Evolutionary conservation across 2,329 filamentous ascomycete species (phyloP).

Genomic region (Xylariales sp.): DNA sequence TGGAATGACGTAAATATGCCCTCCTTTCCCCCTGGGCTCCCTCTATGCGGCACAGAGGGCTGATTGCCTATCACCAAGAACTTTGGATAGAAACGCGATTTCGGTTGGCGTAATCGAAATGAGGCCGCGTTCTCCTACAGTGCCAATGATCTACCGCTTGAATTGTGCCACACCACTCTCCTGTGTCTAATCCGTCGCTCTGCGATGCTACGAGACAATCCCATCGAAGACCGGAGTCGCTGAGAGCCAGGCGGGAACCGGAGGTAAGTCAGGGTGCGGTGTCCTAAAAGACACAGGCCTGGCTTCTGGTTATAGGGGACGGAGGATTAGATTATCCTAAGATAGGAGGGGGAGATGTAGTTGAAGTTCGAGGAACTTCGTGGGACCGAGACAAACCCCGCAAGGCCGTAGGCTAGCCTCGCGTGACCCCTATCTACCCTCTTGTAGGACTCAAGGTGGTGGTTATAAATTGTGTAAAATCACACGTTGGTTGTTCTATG

Average conservation of each 20-base stretch:
- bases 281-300: conserved; percentile 36
- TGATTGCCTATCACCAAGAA: not conserved
- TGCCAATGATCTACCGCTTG: not conserved
- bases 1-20: not conserved
- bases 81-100: not conserved
- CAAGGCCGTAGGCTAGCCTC: conserved; percentile 11
- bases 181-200: conserved; percentile 35
- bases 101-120: not conserved
- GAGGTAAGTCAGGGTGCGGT: conserved; percentile 20
- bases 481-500: not conserved
- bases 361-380: not conserved
- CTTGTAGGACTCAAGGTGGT: not conserved
- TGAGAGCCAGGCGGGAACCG: conserved; percentile 11
- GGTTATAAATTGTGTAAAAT: not conserved
- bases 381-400: conserved; percentile 8
- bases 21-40: not conserved
- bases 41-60: not conserved
- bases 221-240: conserved; percentile 30
- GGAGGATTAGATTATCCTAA: not conserved
- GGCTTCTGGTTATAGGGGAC: conserved; percentile 3
- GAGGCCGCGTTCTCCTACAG: not conserved
- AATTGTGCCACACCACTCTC: conserved; percentile 29
- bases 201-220: conserved; percentile 22
- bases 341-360: not conserved
- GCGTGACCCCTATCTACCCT: conserved; percentile 11